phyloP scores from a whole-genome alignment of 2,329 filamentous ascomycete species.

The Cordyceps farinosa region DNA sequence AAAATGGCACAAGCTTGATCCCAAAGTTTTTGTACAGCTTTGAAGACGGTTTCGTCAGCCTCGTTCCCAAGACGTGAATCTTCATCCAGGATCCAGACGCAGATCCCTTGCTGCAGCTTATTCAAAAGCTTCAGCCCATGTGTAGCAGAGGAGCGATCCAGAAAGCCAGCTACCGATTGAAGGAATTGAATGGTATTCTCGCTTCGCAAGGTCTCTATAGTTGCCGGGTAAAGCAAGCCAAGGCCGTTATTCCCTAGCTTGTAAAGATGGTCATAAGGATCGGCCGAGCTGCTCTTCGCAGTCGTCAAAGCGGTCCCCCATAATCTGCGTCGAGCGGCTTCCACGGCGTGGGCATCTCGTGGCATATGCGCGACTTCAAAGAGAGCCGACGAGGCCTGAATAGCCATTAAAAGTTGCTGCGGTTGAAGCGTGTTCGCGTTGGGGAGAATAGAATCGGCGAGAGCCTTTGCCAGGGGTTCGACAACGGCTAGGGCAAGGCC shows the following conservation, averaged over 20 bases:
- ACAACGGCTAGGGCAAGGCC: constrained; percentile 64
- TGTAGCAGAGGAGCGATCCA: constrained; percentile 29
- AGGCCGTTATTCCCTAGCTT: constrained; percentile 54
- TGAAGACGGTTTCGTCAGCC: constrained; percentile 37
- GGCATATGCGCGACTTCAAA: constrained; percentile 51
- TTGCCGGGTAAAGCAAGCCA: constrained; percentile 48
- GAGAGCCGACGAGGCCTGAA: constrained; percentile 37
- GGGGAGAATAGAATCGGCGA: constrained; percentile 38
- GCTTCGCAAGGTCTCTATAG: constrained; percentile 37
- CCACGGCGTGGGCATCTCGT: constrained; percentile 59
- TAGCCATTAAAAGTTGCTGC: constrained; percentile 1
- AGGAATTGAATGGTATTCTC: constrained; percentile 46
- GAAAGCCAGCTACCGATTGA: constrained; percentile 49
- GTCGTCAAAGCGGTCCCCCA: constrained; percentile 46
- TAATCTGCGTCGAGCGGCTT: constrained; percentile 61
- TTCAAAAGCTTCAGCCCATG: constrained; percentile 44
- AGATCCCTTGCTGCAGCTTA: constrained; percentile 59
- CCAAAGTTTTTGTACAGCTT: constrained; percentile 49
- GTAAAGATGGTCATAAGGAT: constrained; percentile 67
- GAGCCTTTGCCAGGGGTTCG: constrained; percentile 63
- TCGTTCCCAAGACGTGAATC: constrained; percentile 40
- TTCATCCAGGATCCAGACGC: constrained; percentile 61
- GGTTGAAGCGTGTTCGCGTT: constrained; percentile 4
- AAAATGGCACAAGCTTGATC: constrained; percentile 43
- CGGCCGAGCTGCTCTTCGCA: constrained; percentile 43